Evolutionary conservation across 1,284 basidiomycete genomes (phyloP), one percentile per base, ranked within the genome.

Genomic region (Mycena citricolor): DNA sequence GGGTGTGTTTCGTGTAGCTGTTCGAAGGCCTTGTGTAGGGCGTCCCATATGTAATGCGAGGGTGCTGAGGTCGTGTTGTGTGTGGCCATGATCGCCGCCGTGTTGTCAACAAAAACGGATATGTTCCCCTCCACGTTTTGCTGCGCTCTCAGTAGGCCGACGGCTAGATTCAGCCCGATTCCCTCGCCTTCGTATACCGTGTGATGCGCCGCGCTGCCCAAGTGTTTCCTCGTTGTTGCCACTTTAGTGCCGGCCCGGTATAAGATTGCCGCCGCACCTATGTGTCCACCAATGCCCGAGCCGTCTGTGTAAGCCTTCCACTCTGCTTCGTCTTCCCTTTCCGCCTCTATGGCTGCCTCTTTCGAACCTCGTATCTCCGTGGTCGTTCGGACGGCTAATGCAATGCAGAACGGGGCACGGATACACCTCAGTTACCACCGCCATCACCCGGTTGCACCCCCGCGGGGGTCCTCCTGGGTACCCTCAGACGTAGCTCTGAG

Each of bases 191-290:
- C 57, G 37, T 56, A 64, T 1, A 61, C 57, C 0, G 54, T 62
- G 47, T 64, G 57, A 8, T 55, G 11, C 1, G 17, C 32, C 1
- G 10, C 26, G 0, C 32, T 3, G 0, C 64, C 64, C 5, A 66
- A 39, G 14, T 56, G 44, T 21, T 49, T 25, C 6, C 46, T 28
- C 8, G 49, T 22, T 2, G 14, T 23, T 8, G 16, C 13, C n/a
- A 33, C 24, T 11, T 30, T 22, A 8, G 41, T 19, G 4, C 52
- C 48, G 7, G 33, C 29, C 5, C 19, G 16, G 30, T 25, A 57
- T 11, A 63, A n/a, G 5, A 63, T 55, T 10, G 63, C 64, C 4
- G 60, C 58, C 19, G 58, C 62, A 5, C 64, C 62, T 2, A 64
- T 52, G 10, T 47, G 32, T 4, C 55, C 55, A 12, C 58, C 49